phyloP scores from a whole-genome alignment of 1,284 basidiomycete genomes.

The Malassezia arunalokei region DNA sequence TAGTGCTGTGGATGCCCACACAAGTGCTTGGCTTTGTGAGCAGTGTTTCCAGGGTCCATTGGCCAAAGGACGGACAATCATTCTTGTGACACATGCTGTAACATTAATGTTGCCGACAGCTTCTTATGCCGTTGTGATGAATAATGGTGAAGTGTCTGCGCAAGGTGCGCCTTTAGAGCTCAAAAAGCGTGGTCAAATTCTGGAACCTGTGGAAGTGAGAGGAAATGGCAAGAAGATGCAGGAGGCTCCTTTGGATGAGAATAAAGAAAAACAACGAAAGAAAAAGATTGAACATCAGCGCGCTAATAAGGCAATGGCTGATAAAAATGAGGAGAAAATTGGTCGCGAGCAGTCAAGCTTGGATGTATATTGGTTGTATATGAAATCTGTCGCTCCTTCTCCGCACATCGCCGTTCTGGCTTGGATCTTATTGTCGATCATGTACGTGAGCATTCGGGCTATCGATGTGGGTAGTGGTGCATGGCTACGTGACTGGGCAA shows the following conservation, averaged over 20 bases:
- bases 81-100: slow-evolving; percentile 78
- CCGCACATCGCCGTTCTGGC: slow-evolving; percentile 18
- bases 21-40: slow-evolving; percentile 62
- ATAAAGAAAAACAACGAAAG: slow-evolving; percentile 25
- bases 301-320: slow-evolving; percentile 15
- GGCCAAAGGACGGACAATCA: slow-evolving; percentile 57
- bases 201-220: background rate
- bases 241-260: slow-evolving; percentile 11
- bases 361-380: slow-evolving; percentile 37
- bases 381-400: slow-evolving; percentile 24
- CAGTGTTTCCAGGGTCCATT: slow-evolving; percentile 58
- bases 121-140: slow-evolving; percentile 59
- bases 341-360: slow-evolving; percentile 28
- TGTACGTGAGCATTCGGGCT: slow-evolving; percentile 28
- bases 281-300: slow-evolving; percentile 20
- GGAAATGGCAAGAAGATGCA: slow-evolving; percentile 2
- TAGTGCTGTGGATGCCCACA: slow-evolving; percentile 78
- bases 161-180: slow-evolving; percentile 55
- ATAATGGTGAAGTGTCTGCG: slow-evolving; percentile 57
- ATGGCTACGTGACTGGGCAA: slow-evolving; percentile 42
- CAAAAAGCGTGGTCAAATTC: slow-evolving; percentile 29
- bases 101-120: slow-evolving; percentile 61
- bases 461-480: slow-evolving; percentile 35
- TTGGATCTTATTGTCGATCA: slow-evolving; percentile 26
- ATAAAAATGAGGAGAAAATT: slow-evolving; percentile 41